phyloP scores from a whole-genome alignment of 78 protist species.

The Capsaspora owczarzaki region DNA sequence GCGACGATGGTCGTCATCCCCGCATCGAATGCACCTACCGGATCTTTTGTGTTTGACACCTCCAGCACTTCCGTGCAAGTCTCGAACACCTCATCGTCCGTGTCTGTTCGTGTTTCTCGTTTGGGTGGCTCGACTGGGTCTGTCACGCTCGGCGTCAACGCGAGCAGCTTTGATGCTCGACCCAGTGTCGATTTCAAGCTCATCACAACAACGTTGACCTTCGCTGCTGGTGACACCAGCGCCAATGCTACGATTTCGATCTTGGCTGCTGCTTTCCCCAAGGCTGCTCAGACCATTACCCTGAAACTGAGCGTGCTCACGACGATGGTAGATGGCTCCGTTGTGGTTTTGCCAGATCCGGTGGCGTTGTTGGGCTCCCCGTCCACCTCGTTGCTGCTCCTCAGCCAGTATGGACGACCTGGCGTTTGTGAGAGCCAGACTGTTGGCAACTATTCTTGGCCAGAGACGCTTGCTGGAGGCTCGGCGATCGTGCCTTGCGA shows the following conservation, averaged over 20 bases:
- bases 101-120: not conserved
- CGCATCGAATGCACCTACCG: not conserved
- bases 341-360: too few species aligned
- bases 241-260: not conserved
- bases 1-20: not conserved
- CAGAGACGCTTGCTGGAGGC: too few species aligned
- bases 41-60: not conserved
- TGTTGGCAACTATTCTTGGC: too few species aligned
- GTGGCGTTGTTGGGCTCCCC: too few species aligned
- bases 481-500: too few species aligned
- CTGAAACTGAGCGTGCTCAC: not conserved
- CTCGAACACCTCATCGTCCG: not conserved
- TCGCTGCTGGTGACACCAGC: not conserved
- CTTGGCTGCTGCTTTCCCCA: not conserved
- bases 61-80: not conserved
- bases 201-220: not conserved
- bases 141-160: not conserved
- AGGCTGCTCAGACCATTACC: not conserved
- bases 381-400: too few species aligned
- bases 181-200: not conserved
- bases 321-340: not conserved
- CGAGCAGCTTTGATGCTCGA: not conserved
- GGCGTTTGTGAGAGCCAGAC: too few species aligned
- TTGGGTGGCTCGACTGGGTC: not conserved
- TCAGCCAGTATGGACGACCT: too few species aligned